Base-by-base conservation (phyloP, 176 grass and related monocot species). In the Avena insularis region DNA sequence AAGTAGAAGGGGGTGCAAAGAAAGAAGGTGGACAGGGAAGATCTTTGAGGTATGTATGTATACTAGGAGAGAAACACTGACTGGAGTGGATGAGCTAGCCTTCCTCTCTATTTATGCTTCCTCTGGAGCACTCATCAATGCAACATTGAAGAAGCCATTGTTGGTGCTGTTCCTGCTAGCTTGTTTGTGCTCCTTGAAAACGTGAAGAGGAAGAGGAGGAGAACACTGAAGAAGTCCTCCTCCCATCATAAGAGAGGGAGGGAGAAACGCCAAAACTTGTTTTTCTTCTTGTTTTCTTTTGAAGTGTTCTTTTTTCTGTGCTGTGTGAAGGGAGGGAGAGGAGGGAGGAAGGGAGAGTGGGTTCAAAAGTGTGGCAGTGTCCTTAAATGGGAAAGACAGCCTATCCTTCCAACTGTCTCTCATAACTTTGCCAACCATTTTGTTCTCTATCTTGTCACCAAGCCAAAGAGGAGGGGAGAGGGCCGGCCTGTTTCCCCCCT, bases 341-440 rank as follows among this genome's bases (percentile, higher is more conserved):
- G 31, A 19, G 68, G 20, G 45, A 36, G 49, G 9, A 20, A 64
- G 23, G 50, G 49, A 51, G 58, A 25, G 35, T 6, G 77, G 43
- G 38, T 79, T 75, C 59, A 61, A 62, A 58, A 71, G 71, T 82
- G 63, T 53, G 56, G 56, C 82, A 82, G 89, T 79, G 86, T 73
- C 75, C 86, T 91, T 93, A 93, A 87, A 91, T 91, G 84, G 89
- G 86, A 91, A 89, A 87, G 89, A 78, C 75, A 84, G 61, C 60
- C 80, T 86, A 91, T 89, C 86, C 75, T 79, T 84, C 86, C 70
- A 89, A 89, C 84, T 86, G 89, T 84, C 80, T 83, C 79, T 83
- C 86, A 78, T 86, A 84, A 90, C 89, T 91, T 93, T 86, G 67
- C 92, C 89, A 83, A 81, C 86, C 79, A 83, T 91, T 91, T 89